Base-by-base conservation (phyloP, 2,329 filamentous ascomycete genomes). In the Niveomyces coronatus region DNA sequence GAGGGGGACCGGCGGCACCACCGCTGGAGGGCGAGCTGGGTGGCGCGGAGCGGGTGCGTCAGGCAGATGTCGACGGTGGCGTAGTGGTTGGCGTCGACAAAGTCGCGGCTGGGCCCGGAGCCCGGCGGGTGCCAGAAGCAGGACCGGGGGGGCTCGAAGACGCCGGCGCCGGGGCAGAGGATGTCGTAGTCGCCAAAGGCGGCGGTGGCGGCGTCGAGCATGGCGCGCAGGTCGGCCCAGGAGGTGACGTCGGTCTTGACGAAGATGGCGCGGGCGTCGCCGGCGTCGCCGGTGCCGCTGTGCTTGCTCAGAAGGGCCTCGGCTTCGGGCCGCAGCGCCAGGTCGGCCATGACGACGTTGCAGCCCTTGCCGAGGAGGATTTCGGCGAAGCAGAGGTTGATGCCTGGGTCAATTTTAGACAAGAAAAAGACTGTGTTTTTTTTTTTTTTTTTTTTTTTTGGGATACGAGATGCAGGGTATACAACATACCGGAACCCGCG, bases 341-440 rank as follows among this genome's bases (percentile, higher is more conserved):
- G 44, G 45, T 70, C 67, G 27, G 61, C 67, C 5, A 70, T 47
- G 4, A 68, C 47, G 13, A 70, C 65, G 36, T 64, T 67, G 51
- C 65, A 68, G 26, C 53, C 52, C 17, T 53, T 53, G 7, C 47
- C 46, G 1, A 70, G 53, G 2, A 71, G 56, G 0, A 68, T 53
- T 15, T 57, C 46, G 4, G 64, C 63, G 30, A 70, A 69, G 3
- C 51, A 52, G 9, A 69, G 50, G 40, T 64, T 65, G 42, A 68
- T 68, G 5, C 62, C 61, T 62, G 4, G 9, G 8, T 9, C 14
- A n/a, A n/a, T n/a, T n/a, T n/a, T n/a, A n/a, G n/a, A n/a, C n/a
- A n/a, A n/a, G n/a, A n/a, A n/a, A n/a, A n/a, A n/a, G n/a, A n/a
- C n/a, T n/a, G n/a, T n/a, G n/a, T n/a, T n/a, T n/a, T n/a, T n/a